These are phyloP conservation scores for Hypomyces rosellus DNA, from an alignment of 2,329 filamentous ascomycete genomes.

Conservation along the genomic window DNA sequence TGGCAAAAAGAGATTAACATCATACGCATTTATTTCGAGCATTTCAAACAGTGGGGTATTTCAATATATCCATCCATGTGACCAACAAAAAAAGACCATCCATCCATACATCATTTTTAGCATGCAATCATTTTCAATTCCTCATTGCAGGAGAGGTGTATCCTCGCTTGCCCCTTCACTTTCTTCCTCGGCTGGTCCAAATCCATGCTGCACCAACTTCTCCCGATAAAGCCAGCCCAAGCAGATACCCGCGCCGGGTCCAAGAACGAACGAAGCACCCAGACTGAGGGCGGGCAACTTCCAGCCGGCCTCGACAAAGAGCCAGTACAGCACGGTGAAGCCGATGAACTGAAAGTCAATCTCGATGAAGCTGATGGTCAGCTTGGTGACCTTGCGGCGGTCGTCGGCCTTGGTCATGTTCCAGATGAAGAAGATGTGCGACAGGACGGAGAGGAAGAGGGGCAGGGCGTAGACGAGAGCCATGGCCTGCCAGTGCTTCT, in stretches of 20 bases:
- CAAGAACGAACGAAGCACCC: slow-evolving; percentile 25
- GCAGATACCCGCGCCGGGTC: slow-evolving; percentile 33
- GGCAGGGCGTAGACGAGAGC: slow-evolving; percentile 40
- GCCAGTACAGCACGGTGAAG: slow-evolving; percentile 47
- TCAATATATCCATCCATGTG: background rate
- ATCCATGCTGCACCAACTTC: slow-evolving; percentile 24
- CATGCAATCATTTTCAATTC: background rate
- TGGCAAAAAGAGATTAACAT: too few relatives aligned
- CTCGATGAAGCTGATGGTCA: slow-evolving; percentile 39
- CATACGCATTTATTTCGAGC: too few relatives aligned
- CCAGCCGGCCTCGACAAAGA: slow-evolving; percentile 46
- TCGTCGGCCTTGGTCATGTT: slow-evolving; percentile 36
- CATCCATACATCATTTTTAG: background rate
- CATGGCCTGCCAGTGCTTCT: slow-evolving; percentile 33
- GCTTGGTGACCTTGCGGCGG: slow-evolving; percentile 43
- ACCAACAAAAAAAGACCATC: background rate
- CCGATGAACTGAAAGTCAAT: slow-evolving; percentile 40
- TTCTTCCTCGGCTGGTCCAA: slow-evolving; percentile 12
- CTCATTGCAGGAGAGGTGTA: slow-evolving; percentile 27
- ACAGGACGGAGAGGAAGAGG: slow-evolving; percentile 34
- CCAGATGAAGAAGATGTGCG: slow-evolving; percentile 38
- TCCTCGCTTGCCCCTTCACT: slow-evolving; percentile 23
- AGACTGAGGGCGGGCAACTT: slow-evolving; percentile 28
- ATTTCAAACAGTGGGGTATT: background rate
- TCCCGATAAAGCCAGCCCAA: slow-evolving; percentile 36